Percentiles rank a stretch among this genome's conserved stretches.
phyloP scores from a whole-genome alignment of 768 basidiomycete genomes.

The Tricholoma terreum region DNA sequence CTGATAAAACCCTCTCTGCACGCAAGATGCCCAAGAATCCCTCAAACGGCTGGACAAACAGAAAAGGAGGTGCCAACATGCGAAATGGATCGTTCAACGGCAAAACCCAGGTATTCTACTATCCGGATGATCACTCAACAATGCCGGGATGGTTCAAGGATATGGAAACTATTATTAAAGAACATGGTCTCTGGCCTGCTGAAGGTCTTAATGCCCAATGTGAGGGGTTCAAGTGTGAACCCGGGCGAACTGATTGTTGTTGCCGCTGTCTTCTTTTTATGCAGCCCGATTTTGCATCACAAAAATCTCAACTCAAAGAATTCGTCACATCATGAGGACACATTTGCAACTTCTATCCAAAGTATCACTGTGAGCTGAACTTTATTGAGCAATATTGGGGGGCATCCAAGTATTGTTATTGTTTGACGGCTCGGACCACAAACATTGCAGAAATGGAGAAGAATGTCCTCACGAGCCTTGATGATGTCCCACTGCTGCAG shows the following conservation, averaged over 20 bases:
- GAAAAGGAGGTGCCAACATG: slow-evolving; percentile 18
- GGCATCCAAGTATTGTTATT: slow-evolving; percentile 31
- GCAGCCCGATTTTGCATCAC: too few species aligned
- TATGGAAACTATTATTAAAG: slow-evolving; percentile 26
- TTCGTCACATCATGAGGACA: slow-evolving; percentile 22
- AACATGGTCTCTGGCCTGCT: slow-evolving; percentile 18
- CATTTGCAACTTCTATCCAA: slow-evolving; percentile 33
- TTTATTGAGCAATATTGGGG: slow-evolving; percentile 34
- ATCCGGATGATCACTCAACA: slow-evolving; percentile 22
- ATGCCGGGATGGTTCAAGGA: slow-evolving; percentile 40
- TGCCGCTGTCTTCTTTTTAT: too few species aligned
- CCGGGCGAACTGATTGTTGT: too few species aligned
- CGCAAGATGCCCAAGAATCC: slow-evolving; percentile 25
- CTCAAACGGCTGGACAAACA: slow-evolving; percentile 10
- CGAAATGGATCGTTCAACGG: slow-evolving; percentile 18
- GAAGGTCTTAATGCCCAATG: slow-evolving; percentile 22
- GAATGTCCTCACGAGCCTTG: slow-evolving; percentile 25
- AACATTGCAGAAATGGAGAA: slow-evolving; percentile 25
- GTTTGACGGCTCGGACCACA: slow-evolving; percentile 13
- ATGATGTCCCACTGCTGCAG: slow-evolving; percentile 21
- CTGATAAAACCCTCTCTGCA: slow-evolving; percentile 26
- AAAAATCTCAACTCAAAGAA: slow-evolving; percentile 25
- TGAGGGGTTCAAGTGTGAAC: slow-evolving; percentile 16
- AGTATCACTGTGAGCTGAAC: slow-evolving; percentile 30
- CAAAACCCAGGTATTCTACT: slow-evolving; percentile 30